Percentiles rank a stretch among this genome's conserved stretches.
Evolutionary conservation across 441 rosid species (phyloP).

Genomic region (Melastoma candidum): DNA sequence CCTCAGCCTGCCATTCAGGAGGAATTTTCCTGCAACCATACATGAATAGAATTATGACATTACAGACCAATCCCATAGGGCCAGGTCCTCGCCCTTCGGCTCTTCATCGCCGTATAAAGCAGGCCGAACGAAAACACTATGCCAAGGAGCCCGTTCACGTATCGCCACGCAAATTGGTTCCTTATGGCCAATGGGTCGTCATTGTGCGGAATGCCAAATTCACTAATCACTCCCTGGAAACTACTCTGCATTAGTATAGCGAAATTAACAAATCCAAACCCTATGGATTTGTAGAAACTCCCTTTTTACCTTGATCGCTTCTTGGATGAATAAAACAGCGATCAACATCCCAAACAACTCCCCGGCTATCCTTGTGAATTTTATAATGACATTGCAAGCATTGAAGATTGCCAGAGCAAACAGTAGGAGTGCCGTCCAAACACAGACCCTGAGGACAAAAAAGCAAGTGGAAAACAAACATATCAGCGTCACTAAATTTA

Average conservation of each 20-base stretch:
- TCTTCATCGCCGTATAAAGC: constrained; percentile 12
- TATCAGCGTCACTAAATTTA: no score
- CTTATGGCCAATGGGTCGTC: constrained; percentile 2
- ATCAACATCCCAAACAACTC: constrained; percentile 16
- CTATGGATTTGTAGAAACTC: background rate
- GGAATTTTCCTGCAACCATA: no score
- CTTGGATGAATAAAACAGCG: constrained; percentile 14
- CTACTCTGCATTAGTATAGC: background rate
- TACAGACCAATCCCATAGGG: constrained; percentile 12
- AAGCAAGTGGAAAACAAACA: no score
- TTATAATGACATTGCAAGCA: constrained; percentile 11
- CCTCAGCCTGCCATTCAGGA: no score
- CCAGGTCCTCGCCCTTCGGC: constrained; percentile 16
- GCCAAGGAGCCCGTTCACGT: constrained; percentile 16
- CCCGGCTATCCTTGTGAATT: constrained; percentile 15
- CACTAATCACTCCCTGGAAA: constrained; percentile 10
- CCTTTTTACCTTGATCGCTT: constrained; percentile 10
- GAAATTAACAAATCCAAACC: background rate
- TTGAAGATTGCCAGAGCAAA: constrained; percentile 10
- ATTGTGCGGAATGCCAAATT: constrained; percentile 4
- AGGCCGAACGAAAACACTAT: constrained; percentile 13
- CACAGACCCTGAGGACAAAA: no score
- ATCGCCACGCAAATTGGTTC: constrained; percentile 11
- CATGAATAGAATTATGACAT: no score
- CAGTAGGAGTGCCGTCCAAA: constrained; percentile 8